Percentiles rank a stretch among this genome's conserved stretches.
phyloP scores from a whole-genome alignment of 768 basidiomycete genomes.

The Mycena floridula region DNA sequence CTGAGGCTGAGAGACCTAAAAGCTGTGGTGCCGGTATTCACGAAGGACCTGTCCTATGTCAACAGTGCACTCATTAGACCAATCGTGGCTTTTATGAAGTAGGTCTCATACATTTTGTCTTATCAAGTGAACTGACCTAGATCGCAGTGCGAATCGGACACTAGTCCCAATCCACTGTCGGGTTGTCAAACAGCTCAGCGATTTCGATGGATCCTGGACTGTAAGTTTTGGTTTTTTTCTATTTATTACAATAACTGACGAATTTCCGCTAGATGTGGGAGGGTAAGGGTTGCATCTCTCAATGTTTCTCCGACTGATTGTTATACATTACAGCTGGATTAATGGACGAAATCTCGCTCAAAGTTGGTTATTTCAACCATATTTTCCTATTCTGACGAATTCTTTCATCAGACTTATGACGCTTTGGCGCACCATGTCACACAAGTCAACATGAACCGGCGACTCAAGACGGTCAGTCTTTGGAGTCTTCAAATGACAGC shows the following conservation, averaged over 20 bases:
- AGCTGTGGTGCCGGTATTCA: conserved; percentile 90
- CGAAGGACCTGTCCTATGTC: conserved; percentile 81
- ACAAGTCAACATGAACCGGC: conserved; percentile 82
- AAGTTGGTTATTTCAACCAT: no score
- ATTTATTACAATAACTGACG: conserved; percentile 4
- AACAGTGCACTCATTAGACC: conserved; percentile 91
- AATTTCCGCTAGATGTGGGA: conserved; percentile 74
- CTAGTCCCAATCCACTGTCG: conserved; percentile 91
- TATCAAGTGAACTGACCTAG: conserved; percentile 8
- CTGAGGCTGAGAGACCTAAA: conserved; percentile 92
- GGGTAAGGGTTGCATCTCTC: conserved; percentile 45
- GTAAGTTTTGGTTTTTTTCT: conserved; percentile 37
- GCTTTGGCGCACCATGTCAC: conserved; percentile 94
- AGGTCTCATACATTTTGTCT: conserved; percentile 8
- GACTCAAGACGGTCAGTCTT: conserved; percentile 83
- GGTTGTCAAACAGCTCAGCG: conserved; percentile 73
- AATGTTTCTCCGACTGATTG: conserved; percentile 1
- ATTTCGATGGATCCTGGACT: conserved; percentile 97
- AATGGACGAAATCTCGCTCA: conserved; percentile 84
- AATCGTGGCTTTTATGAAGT: conserved; percentile 99
- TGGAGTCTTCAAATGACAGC: conserved; percentile 97
- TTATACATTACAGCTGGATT: conserved; percentile 61
- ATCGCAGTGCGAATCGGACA: conserved; percentile 80
- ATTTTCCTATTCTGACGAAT: conserved; percentile 10
- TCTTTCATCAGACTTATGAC: conserved; percentile 62